Base-by-base conservation (phyloP, 306 rosid genomes). In the Datisca glomerata region DNA sequence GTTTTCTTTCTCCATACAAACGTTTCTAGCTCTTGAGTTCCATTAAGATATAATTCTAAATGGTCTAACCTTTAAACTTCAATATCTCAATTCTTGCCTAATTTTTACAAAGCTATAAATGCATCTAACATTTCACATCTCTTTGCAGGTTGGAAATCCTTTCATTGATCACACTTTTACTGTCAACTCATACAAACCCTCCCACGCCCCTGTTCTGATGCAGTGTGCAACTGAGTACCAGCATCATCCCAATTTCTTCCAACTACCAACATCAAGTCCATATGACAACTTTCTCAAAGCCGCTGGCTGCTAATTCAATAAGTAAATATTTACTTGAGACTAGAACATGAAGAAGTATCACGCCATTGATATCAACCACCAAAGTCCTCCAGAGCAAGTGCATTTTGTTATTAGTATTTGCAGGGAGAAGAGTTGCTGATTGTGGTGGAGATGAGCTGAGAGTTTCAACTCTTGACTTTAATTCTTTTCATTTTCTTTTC, bases 241-340 rank as follows among this genome's bases (percentile, higher is more conserved):
- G 67, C 72, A 68, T 14, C 51, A 51, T 21, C 65, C 72, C 17
- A 45, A 56, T 43, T 39, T 51, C 24, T 84, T 91, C 73, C 67
- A 66, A 51, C 60, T 91, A 47, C 98, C 98, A 2, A 73, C 81
- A 12, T 56, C 98, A 21, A 91, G 86, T 53, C 98, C 98, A 51
- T 80, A 50, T 5, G 98, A 91, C 49, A 61, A 74, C 74, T 91
- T 91, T 63, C 67, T 84, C 22, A 91, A 91, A 64, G 98, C 96
- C 27, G 98, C 98, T 20, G 96, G 96, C 49, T 91, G 86, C 65
- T 91, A 69, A 83, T 18, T 44, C 24, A 43, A 18, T 53, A n/a
- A n/a, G n/a, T n/a, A n/a, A n/a, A n/a, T n/a, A n/a, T n/a, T n/a
- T n/a, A n/a, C n/a, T n/a, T n/a, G n/a, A n/a, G n/a, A n/a, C n/a